Evolutionary conservation across 73 alveolate species (phyloP), one percentile per base, ranked within the genome.

Genomic region (Paramecium octaurelia): DNA sequence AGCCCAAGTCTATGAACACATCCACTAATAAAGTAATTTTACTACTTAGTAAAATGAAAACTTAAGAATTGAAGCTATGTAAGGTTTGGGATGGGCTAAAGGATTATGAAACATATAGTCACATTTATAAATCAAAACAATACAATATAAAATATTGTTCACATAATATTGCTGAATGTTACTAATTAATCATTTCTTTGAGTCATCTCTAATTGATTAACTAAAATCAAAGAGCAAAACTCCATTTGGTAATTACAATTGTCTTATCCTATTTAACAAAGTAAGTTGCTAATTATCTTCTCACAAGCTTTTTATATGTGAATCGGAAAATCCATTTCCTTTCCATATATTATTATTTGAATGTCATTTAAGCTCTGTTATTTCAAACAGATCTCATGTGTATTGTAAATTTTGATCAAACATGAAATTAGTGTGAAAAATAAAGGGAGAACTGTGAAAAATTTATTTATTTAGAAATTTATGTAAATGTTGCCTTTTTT

Each of bases 81-180:
- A 80, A 46, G 8, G 48, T 23, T 44, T 80, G 18, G 91, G 91
- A 43, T 80, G 91, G 91, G 91, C 91, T 80, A 80, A 80, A 80
- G 91, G 91, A 20, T 80, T 80, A 40, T 80, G 91, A 80, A 43
- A 43, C 0, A 80, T 27, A 46, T 54, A 54, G 2, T 54, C 69
- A 54, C 31, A 54, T 16, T 54, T 54, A 54, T 48, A 48, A 48
- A 48, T 48, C 69, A 54, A 54, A n/a, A 54, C 59, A 48, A 54
- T 54, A 54, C 9, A 54, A 54, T 54, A 54, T 54, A 40, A 8
- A 40, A 8, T 40, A 40, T 8, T 7, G 8, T 40, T 48, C 59
- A 48, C 21, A 11, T 11, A 14, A 12, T 14, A 12, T 48, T 12
- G 12, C 59, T 48, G 7, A 48, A 14, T 48, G 23, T 48, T 14